Conservation (phyloP, 495 filamentous ascomycete genomes). For the Aspergillus wentii region DNA sequence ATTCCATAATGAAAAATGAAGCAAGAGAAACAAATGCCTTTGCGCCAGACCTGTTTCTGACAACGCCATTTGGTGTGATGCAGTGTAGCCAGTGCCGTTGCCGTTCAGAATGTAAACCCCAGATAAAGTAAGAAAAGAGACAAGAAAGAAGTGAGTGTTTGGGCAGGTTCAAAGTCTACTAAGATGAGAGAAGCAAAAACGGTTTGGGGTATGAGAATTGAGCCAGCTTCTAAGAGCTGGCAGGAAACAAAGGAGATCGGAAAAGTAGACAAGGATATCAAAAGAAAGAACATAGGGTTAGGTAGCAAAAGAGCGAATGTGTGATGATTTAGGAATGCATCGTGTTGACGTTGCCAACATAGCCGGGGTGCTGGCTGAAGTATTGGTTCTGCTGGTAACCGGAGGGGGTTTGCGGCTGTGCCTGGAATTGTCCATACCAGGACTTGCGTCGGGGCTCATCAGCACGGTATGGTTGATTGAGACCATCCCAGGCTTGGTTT, state of each 20-base stretch:
- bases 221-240: too few relatives aligned
- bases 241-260: too few relatives aligned
- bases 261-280: too few relatives aligned
- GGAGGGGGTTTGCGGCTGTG: conserved; percentile 17
- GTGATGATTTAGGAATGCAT: too few relatives aligned
- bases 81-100: too few relatives aligned
- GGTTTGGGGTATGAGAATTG: too few relatives aligned
- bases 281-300: too few relatives aligned
- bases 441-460: conserved; percentile 37
- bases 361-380: conserved; percentile 21
- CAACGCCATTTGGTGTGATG: conserved; percentile 14
- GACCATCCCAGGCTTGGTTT: conserved; percentile 39
- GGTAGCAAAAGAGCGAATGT: too few relatives aligned
- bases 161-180: too few relatives aligned
- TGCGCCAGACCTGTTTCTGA: conserved; percentile 13
- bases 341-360: conserved; percentile 19
- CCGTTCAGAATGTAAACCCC: conserved; percentile 1
- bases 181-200: too few relatives aligned
- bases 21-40: conserved; percentile 4
- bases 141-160: conserved; percentile 7
- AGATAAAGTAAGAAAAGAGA: conserved; percentile 5
- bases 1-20: conserved; percentile 3
- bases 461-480: conserved; percentile 28
- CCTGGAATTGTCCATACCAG: conserved; percentile 32
- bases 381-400: conserved; percentile 24